Base-by-base conservation (phyloP, 2,329 filamentous ascomycete species). In the Ophiognomonia clavigignenti-juglandacearum region DNA sequence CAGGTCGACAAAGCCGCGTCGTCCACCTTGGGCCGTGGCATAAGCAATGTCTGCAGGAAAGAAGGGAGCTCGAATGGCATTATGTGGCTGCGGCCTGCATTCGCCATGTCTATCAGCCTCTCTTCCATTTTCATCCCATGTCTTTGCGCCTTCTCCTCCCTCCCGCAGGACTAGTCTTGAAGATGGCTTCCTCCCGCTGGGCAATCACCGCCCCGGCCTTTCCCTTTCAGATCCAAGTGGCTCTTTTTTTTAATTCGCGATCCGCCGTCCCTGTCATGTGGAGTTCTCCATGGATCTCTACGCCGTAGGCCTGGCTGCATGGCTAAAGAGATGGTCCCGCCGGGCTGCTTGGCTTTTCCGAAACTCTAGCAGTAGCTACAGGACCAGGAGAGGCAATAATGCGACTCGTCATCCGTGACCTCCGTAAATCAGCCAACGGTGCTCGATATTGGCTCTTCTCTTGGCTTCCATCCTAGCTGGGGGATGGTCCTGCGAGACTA, bases 241-340 rank as follows among this genome's bases (percentile, higher is more conserved):
- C 16, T 19, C 27, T 37, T 13, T 16, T 37, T 13, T 16, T 22
- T 16, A 19, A 40, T 43, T 16, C 24, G 23, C 23, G 38, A 13
- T 38, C 24, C 47, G 41, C 22, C 39, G 39, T 45, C 39, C 39
- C 31, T 51, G 41, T 27, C 16, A 18, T 14, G 27, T 36, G 38
- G 38, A 20, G 6, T 8, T n/a, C 22, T 27, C 23, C 26, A 32
- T 31, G 32, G 43, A 24, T 16, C n/a, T 44, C 37, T 16, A 44
- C 23, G 40, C 45, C 48, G 40, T 50, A 56, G 54, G 54, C 55
- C 48, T 38, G 49, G 47, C 45, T 50, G 46, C 48, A 44, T 44
- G 38, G 31, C 38, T 39, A 16, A 26, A 19, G 18, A 43, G 22
- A 22, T 36, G 23, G 38, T 14, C 22, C 39, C 26, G 41, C 32